Base-by-base conservation (phyloP, 192 early-diverging fungal genomes). In the Backusella luteola region DNA sequence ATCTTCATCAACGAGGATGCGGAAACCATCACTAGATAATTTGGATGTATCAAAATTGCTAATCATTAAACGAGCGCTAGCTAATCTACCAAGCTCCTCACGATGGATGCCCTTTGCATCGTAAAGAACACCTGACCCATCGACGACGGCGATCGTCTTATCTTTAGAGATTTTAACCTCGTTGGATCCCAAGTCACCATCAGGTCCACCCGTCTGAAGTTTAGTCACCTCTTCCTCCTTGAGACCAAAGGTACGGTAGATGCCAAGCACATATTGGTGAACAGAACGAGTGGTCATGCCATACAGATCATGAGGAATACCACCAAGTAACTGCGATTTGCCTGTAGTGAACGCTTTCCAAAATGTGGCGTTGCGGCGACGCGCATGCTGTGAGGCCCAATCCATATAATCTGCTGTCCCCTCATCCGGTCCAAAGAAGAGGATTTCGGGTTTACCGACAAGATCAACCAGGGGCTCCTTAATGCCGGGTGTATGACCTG, bases 261-360 rank as follows among this genome's bases (percentile, higher is more conserved):
- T 97, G 77, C 98, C 98, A 46, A 99, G 84, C 17, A 98, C 97
- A 84, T 98, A 99, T 84, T 99, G 97, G 86, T 99, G 98, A 3
- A 99, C 98, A 19, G 96, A 97, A 76, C 98, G 93, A 2, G 98
- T 99, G 36, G 98, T 99, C 97, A 98, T 98, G 78, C 98, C 98
- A 82, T 95, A 98, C 44, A 88, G 85, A 80, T 99, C 98, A 87
- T 99, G 98, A 67, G 97, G 98, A 75, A 99, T 99, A 76, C 97
- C 97, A 74, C 96, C 97, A 76, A 99, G 79, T 2, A 91, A 86
- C 87, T 98, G 98, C 77, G 90, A 92, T 89, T 99, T 99, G 73
- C 98, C 98, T 19, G 98, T 99, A 29, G 98, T 99, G 87, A 99
- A 99, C 23, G 98, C 96, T 87, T 98, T 99, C 98, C 98, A 99